Conservation (phyloP, 2,329 filamentous ascomycete genomes). For the Aspergillus sp. region DNA sequence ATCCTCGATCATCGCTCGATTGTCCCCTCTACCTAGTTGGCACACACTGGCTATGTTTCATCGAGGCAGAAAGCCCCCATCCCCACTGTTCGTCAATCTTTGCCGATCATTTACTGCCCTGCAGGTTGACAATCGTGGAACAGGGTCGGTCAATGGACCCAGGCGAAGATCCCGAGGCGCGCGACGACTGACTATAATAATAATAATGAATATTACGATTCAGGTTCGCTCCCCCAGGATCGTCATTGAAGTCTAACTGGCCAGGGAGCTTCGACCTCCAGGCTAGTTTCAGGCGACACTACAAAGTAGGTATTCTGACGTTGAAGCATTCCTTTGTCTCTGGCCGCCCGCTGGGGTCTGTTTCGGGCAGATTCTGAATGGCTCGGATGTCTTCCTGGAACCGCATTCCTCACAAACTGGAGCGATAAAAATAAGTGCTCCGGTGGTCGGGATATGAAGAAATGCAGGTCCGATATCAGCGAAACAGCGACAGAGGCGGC, state of each 20-base stretch:
- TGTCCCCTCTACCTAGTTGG: conserved; percentile 7
- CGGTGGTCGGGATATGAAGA: neutral
- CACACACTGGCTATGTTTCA: conserved; percentile 17
- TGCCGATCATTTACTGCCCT: conserved; percentile 23
- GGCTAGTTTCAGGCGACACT: conserved; percentile 4
- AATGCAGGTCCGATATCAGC: conserved; percentile 7
- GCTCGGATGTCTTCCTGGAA: conserved; percentile 4
- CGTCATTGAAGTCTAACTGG: conserved; percentile 17
- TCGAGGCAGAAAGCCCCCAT: conserved; percentile 11
- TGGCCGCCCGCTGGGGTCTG: neutral
- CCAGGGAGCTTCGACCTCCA: neutral
- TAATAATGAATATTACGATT: neutral
- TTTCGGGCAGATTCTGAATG: conserved; percentile 1
- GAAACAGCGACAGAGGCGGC: neutral
- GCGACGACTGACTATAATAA: neutral
- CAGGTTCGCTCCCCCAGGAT: conserved; percentile 14
- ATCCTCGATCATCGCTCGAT: neutral
- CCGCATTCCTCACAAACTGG: conserved; percentile 12
- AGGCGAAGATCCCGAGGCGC: neutral
- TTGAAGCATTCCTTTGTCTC: conserved; percentile 17
- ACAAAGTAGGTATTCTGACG: conserved; percentile 9
- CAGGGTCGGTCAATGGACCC: conserved; percentile 5
- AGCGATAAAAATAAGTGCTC: conserved; percentile 9
- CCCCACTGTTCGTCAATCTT: conserved; percentile 17
- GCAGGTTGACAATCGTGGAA: conserved; percentile 13